Evolutionary conservation across 169 alveolate species (phyloP).

Genomic region (Theileria equi): DNA sequence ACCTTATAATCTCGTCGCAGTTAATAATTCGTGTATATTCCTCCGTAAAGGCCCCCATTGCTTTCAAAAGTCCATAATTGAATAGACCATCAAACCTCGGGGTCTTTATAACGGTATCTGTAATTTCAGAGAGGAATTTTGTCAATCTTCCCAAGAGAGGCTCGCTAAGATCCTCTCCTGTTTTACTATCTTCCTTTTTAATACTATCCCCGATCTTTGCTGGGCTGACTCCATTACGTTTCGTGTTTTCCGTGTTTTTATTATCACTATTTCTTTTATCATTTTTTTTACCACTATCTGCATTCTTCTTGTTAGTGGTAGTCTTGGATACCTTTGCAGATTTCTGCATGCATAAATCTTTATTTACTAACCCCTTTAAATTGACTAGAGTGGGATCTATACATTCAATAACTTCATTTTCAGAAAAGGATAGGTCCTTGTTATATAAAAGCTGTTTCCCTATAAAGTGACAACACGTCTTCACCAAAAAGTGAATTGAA

Average conservation of each 20-base stretch:
- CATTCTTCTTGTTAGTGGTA: neutral
- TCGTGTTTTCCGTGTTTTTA: neutral
- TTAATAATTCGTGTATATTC: conserved; percentile 42
- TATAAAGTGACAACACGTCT: conserved; percentile 43
- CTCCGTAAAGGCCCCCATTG: conserved; percentile 51
- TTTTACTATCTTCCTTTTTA: neutral
- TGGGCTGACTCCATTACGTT: neutral
- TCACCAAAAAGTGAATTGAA: conserved; percentile 31
- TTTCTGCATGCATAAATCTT: too few relatives aligned
- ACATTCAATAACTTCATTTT: too few relatives aligned
- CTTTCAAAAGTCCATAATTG: conserved; percentile 24
- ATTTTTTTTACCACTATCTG: neutral
- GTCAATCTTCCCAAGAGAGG: conserved; percentile 9
- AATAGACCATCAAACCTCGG: conserved; percentile 40
- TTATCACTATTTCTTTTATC: neutral
- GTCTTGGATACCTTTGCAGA: too few relatives aligned
- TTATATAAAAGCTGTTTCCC: conserved; percentile 17
- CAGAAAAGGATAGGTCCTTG: neutral
- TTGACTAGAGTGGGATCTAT: too few relatives aligned
- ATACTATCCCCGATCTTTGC: neutral
- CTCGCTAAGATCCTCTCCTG: conserved; percentile 11
- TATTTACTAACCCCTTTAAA: too few relatives aligned
- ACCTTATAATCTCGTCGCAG: conserved; percentile 38
- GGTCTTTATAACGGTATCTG: conserved; percentile 10
- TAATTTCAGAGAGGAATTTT: conserved; percentile 19